Evolutionary conservation across 108 stramenopile species (phyloP).

Genomic region (Pseudonitzschia pungens): DNA sequence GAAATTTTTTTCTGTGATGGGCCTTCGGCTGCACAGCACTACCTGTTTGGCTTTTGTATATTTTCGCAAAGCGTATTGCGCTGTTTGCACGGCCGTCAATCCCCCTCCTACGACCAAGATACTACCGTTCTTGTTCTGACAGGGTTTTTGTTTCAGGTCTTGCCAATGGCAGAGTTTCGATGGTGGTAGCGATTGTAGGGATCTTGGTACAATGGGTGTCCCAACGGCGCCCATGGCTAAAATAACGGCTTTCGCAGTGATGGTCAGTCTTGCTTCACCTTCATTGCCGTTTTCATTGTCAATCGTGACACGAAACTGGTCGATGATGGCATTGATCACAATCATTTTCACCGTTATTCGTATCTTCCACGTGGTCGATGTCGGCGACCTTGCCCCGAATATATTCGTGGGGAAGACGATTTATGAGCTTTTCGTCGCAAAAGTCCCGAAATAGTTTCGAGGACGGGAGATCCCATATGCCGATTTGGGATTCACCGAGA

Average conservation of each 20-base stretch:
- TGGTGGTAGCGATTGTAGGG: slow-evolving; percentile 3
- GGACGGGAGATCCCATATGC: slow-evolving; percentile 70
- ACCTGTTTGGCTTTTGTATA: slow-evolving; percentile 16
- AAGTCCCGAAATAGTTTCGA: slow-evolving; percentile 62
- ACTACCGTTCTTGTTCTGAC: not conserved
- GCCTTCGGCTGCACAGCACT: slow-evolving; percentile 52
- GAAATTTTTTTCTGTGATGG: slow-evolving; percentile 57
- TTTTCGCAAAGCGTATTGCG: slow-evolving; percentile 30
- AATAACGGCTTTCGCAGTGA: slow-evolving; percentile 39
- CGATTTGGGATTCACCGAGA: slow-evolving; percentile 55
- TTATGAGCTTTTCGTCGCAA: slow-evolving; percentile 43
- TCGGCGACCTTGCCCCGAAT: slow-evolving; percentile 37
- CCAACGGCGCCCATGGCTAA: slow-evolving; percentile 59
- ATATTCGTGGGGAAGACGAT: slow-evolving; percentile 40
- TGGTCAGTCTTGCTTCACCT: not conserved
- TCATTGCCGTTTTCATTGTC: not conserved
- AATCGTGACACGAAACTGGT: slow-evolving; percentile 1
- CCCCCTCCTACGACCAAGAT: slow-evolving; percentile 75
- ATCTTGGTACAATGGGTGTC: slow-evolving; percentile 36
- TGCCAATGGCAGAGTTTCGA: slow-evolving; percentile 9
- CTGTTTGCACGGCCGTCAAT: slow-evolving; percentile 68
- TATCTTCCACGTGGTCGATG: not conserved
- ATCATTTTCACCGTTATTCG: not conserved
- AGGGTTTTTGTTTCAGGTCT: not conserved
- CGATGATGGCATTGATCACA: not conserved